These are phyloP conservation scores for Glycine soja DNA, from an alignment of 306 rosid species.

Conservation along the genomic window DNA sequence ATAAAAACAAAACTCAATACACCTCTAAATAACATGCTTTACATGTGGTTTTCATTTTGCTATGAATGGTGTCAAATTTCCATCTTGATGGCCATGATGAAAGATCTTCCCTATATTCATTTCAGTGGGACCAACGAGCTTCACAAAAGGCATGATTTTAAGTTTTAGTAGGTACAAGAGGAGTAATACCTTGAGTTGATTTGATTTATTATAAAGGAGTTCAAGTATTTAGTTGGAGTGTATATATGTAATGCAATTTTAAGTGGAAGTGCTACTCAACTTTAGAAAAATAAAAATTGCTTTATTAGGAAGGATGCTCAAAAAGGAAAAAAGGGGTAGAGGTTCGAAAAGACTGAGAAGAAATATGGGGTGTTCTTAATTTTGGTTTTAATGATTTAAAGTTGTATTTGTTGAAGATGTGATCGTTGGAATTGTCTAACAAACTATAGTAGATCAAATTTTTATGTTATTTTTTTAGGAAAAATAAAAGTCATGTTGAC, in stretches of 20 bases:
- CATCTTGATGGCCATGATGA: constrained; percentile 54
- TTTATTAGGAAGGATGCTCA: too few relatives aligned
- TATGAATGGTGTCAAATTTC: constrained; percentile 50
- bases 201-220: constrained; percentile 34
- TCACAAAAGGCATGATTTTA: constrained; percentile 76
- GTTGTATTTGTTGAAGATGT: too few relatives aligned
- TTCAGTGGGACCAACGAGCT: constrained; percentile 54
- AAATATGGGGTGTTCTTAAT: constrained; percentile 40
- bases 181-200: constrained; percentile 40
- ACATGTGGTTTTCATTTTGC: constrained; percentile 39
- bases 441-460: too few relatives aligned
- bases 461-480: too few relatives aligned
- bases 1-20: background rate
- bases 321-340: constrained; percentile 2
- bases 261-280: constrained; percentile 23
- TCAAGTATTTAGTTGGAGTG: constrained; percentile 16
- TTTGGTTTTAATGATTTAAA: constrained; percentile 29
- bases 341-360: background rate
- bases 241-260: constrained; percentile 24
- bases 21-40: background rate
- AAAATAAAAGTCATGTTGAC: too few relatives aligned
- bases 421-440: too few relatives aligned
- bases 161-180: constrained; percentile 7
- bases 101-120: constrained; percentile 51
- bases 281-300: constrained; percentile 22